Conservation (phyloP, 805 yeast species). For the Yamadazyma akitaensis region DNA sequence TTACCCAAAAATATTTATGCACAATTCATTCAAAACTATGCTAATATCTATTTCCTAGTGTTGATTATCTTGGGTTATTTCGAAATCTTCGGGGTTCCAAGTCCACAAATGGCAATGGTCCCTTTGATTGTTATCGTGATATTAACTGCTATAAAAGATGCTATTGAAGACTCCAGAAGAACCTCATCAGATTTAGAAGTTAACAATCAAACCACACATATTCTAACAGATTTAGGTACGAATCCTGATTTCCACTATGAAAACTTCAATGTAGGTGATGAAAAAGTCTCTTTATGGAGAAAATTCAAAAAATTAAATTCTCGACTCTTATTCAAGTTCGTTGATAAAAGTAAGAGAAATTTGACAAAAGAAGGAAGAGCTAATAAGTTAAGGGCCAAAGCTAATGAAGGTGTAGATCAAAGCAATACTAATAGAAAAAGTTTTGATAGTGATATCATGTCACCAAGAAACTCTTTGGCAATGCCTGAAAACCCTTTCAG, state of each 20-base stretch:
- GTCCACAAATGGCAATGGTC: conserved; percentile 70
- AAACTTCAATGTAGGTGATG: conserved; percentile 62
- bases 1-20: conserved; percentile 76
- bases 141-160: conserved; percentile 76
- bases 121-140: conserved; percentile 76
- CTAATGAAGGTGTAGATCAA: conserved; percentile 3
- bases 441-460: conserved; percentile 28
- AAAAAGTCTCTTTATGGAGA: conserved; percentile 66
- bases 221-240: conserved; percentile 37
- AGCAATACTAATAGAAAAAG: conserved; percentile 21
- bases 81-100: conserved; percentile 75
- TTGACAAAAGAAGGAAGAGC: conserved; percentile 37
- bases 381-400: conserved; percentile 20
- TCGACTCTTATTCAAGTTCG: conserved; percentile 23
- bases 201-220: conserved; percentile 70
- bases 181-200: conserved; percentile 69
- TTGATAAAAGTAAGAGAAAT: conserved; percentile 26
- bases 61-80: conserved; percentile 79
- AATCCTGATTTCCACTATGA: conserved; percentile 24
- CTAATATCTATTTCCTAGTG: conserved; percentile 81
- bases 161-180: conserved; percentile 76
- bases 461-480: conserved; percentile 15
- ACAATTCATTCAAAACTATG: conserved; percentile 79
- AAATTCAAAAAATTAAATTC: conserved; percentile 54
- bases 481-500: conserved; percentile 16